Percentiles rank a stretch among this genome's conserved stretches.
These are phyloP conservation scores for Penicillium verhagenii DNA, from an alignment of 495 filamentous ascomycete species.

Conservation along the genomic window DNA sequence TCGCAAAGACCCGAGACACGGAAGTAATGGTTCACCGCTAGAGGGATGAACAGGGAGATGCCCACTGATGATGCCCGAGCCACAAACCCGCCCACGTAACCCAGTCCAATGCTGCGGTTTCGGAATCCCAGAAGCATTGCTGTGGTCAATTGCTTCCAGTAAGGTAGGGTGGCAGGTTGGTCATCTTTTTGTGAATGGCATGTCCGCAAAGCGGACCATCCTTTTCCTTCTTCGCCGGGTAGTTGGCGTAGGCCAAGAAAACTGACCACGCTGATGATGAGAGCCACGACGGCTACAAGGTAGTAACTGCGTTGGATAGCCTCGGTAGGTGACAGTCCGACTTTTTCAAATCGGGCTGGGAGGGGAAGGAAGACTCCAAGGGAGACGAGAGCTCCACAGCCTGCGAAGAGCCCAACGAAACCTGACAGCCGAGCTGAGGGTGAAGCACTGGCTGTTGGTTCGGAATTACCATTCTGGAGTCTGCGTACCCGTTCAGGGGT, in stretches of 20 bases:
- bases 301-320: constrained; percentile 84
- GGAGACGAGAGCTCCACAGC: constrained; percentile 85
- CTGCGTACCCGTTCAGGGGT: constrained; percentile 52
- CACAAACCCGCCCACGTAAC: constrained; percentile 92
- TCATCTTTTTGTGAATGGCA: background rate
- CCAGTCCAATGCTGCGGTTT: constrained; percentile 74
- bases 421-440: constrained; percentile 72
- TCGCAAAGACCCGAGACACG: constrained; percentile 75
- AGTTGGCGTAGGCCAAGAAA: constrained; percentile 78
- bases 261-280: constrained; percentile 70
- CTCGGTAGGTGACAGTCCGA: constrained; percentile 61
- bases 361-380: constrained; percentile 80
- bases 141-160: constrained; percentile 51
- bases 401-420: constrained; percentile 87
- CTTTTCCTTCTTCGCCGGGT: constrained; percentile 74
- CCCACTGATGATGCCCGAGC: constrained; percentile 94
- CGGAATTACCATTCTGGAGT: constrained; percentile 7
- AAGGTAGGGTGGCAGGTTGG: constrained; percentile 19
- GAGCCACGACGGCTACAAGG: constrained; percentile 68
- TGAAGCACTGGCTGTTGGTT: constrained; percentile 6
- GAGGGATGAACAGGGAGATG: constrained; percentile 89
- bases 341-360: constrained; percentile 69
- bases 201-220: constrained; percentile 51
- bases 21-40: constrained; percentile 89
- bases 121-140: constrained; percentile 70